Evolutionary conservation across 352 stramenopile genomes (phyloP).

Genomic region (Blastocystis sp.): DNA sequence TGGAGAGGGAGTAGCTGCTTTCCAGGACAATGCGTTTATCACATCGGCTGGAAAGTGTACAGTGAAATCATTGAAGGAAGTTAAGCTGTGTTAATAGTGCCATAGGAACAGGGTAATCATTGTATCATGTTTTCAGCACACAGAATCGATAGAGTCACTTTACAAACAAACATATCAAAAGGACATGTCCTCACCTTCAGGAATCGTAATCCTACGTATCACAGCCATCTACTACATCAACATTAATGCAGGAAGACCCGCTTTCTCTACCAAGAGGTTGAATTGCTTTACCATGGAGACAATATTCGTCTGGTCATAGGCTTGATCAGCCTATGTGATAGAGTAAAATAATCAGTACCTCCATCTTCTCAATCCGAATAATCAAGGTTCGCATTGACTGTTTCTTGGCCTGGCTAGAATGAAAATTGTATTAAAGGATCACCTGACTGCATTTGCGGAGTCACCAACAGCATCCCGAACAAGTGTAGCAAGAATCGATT

Average conservation of each 20-base stretch:
- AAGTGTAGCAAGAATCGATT: constrained; percentile 12
- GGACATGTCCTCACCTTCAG: background rate
- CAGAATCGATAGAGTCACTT: too few relatives aligned
- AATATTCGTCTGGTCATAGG: constrained; percentile 34
- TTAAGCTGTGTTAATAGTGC: constrained; percentile 43
- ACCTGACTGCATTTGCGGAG: background rate
- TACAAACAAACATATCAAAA: background rate
- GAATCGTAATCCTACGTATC: background rate
- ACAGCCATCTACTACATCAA: background rate
- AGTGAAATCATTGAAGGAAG: constrained; percentile 22
- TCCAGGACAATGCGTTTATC: constrained; percentile 27
- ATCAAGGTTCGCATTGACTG: constrained; percentile 28
- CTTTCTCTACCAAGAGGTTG: background rate
- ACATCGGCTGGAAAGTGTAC: constrained; percentile 39
- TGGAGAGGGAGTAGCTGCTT: background rate
- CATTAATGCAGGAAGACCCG: background rate
- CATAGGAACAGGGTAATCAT: too few relatives aligned
- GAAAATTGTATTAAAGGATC: background rate
- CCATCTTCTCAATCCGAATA: constrained; percentile 49
- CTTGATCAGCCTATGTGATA: background rate
- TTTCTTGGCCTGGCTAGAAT: constrained; percentile 17
- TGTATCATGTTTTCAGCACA: too few relatives aligned
- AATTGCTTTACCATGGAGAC: constrained; percentile 40
- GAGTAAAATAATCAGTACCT: background rate
- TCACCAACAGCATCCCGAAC: constrained; percentile 3